phyloP scores from a whole-genome alignment of 2,329 filamentous ascomycete species.

The Trichoderma arundinaceum region DNA sequence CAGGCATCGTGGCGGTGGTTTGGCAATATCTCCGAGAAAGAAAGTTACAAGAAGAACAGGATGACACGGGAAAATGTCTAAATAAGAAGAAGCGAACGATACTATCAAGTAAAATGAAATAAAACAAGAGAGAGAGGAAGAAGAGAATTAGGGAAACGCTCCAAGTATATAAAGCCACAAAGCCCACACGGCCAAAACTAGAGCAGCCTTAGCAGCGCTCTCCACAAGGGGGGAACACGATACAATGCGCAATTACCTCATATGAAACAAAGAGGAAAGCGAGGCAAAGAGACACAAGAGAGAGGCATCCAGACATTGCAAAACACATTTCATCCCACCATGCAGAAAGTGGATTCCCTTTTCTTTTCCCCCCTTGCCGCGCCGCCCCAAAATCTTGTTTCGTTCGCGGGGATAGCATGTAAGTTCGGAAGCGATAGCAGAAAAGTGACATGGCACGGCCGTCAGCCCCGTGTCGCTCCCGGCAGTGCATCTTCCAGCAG shows the following conservation, averaged over 20 bases:
- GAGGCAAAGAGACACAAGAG: background rate
- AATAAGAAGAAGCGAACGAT: background rate
- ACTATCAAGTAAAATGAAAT: background rate
- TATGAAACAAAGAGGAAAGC: no score
- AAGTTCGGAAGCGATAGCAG: no score
- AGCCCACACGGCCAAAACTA: conserved; percentile 2
- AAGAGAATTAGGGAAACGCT: background rate
- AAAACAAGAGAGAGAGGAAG: background rate
- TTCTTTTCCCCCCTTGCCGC: background rate
- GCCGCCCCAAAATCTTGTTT: background rate
- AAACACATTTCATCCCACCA: background rate
- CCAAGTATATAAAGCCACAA: conserved; percentile 18
- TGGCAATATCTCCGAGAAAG: no score
- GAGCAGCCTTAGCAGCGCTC: background rate
- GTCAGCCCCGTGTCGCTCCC: background rate
- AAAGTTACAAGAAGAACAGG: no score
- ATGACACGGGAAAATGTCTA: background rate
- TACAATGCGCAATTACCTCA: conserved; percentile 25
- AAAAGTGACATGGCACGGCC: background rate
- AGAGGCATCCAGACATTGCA: background rate
- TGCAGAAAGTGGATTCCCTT: background rate
- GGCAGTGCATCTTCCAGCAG: no score
- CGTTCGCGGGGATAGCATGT: no score
- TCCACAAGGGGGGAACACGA: background rate
- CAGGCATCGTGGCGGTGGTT: no score